Evolutionary conservation across 2,329 filamentous ascomycete species (phyloP).

Genomic region (Colletotrichum caudatum): DNA sequence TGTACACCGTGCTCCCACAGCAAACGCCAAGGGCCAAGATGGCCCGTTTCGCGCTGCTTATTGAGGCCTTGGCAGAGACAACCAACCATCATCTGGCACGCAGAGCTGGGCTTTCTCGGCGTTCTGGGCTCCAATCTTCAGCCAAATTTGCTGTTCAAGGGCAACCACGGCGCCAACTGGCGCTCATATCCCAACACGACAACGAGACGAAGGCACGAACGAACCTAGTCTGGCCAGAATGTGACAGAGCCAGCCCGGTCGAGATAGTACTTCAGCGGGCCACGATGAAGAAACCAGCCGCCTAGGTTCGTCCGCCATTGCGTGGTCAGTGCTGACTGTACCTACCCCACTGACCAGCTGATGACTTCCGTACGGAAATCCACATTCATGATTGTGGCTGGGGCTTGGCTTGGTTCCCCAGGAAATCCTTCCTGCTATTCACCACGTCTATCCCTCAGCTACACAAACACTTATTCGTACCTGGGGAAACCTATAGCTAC

Average conservation of each 20-base stretch:
- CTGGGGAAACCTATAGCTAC: background rate
- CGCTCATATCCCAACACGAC: conserved; percentile 3
- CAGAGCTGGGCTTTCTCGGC: conserved; percentile 34
- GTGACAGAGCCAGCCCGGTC: conserved; percentile 18
- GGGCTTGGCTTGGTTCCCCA: conserved; percentile 11
- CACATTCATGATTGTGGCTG: conserved; percentile 18
- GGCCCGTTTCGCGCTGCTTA: conserved; percentile 12
- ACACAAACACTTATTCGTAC: background rate
- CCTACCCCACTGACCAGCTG: conserved; percentile 6
- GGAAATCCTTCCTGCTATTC: conserved; percentile 3
- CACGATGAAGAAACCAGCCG: conserved; percentile 19
- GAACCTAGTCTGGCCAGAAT: conserved; percentile 7
- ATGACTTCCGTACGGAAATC: conserved; percentile 2
- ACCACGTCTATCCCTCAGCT: background rate
- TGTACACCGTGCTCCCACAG: conserved; percentile 14
- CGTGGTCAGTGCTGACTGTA: conserved; percentile 1
- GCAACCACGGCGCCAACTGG: conserved; percentile 25
- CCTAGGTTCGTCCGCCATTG: background rate
- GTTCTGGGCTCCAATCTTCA: conserved; percentile 42
- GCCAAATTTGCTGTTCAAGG: conserved; percentile 28
- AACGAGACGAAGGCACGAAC: conserved; percentile 14
- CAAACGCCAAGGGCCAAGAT: conserved; percentile 34
- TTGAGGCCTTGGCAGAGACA: conserved; percentile 18
- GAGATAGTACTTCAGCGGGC: conserved; percentile 16
- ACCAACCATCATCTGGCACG: conserved; percentile 37